Conservation (phyloP, 768 basidiomycete genomes). For the Pleurotus platypus region DNA sequence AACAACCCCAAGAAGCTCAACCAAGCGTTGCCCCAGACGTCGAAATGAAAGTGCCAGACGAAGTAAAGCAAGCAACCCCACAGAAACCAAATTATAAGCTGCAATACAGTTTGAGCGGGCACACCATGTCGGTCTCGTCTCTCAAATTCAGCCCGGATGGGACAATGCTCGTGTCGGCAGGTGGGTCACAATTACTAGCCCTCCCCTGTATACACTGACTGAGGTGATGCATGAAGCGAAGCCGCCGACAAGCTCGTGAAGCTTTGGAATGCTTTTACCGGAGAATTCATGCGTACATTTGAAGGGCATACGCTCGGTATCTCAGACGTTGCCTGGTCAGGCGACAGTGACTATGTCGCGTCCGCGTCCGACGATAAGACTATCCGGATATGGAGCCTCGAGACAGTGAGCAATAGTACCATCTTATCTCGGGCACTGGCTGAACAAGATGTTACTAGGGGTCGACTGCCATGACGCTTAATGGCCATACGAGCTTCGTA, state of each 20-base stretch:
- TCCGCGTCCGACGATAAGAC: constrained; percentile 94
- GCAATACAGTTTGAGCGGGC: constrained; percentile 72
- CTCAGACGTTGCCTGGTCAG: constrained; percentile 88
- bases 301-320: constrained; percentile 79
- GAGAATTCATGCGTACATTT: constrained; percentile 70
- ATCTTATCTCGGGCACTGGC: constrained; percentile 4
- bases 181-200: constrained; percentile 41
- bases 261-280: constrained; percentile 72
- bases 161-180: constrained; percentile 73
- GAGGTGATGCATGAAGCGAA: constrained; percentile 39
- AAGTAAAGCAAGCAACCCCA: not conserved
- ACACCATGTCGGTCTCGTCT: constrained; percentile 76
- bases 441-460: constrained; percentile 35
- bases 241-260: constrained; percentile 84
- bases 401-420: constrained; percentile 38
- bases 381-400: constrained; percentile 80
- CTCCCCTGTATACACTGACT: constrained; percentile 15
- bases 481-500: constrained; percentile 90
- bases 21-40: not conserved
- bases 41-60: not conserved
- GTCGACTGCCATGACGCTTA: constrained; percentile 58
- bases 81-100: constrained; percentile 50
- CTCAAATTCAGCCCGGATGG: constrained; percentile 91
- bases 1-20: not conserved
- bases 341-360: constrained; percentile 77